phyloP scores from a whole-genome alignment of 345 rosid genomes.

The Kandelia obovata region DNA sequence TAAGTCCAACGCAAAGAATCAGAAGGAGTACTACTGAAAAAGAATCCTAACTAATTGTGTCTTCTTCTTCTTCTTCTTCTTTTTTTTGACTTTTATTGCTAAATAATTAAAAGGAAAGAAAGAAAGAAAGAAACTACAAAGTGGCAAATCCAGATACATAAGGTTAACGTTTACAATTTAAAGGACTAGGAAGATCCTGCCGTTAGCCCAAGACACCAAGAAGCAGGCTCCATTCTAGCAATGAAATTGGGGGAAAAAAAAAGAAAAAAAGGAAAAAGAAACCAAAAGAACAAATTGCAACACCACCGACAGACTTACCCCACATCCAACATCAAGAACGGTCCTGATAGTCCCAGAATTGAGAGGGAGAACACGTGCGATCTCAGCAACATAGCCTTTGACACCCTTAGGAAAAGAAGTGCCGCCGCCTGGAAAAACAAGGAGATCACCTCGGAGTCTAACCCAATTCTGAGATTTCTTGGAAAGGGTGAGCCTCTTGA shows the following conservation, averaged over 20 bases:
- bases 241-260: background rate
- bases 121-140: no score
- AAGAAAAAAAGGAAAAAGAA: background rate
- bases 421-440: constrained; percentile 72
- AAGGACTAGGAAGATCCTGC: no score
- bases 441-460: constrained; percentile 39
- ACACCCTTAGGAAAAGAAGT: constrained; percentile 64
- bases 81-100: no score
- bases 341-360: constrained; percentile 56
- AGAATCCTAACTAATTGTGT: no score
- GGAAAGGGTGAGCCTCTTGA: constrained; percentile 35
- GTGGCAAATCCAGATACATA: no score
- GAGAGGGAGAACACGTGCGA: constrained; percentile 42
- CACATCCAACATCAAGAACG: constrained; percentile 66
- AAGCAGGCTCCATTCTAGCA: no score
- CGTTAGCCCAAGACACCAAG: no score
- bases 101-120: no score
- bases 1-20: no score
- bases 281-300: background rate
- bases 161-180: no score
- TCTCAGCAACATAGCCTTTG: constrained; percentile 51
- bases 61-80: no score
- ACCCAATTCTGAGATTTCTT: constrained; percentile 73
- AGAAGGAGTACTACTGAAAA: no score
- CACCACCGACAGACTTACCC: constrained; percentile 37